Evolutionary conservation across 2,329 filamentous ascomycete genomes (phyloP).

Genomic region (Aspergillus cejpii): DNA sequence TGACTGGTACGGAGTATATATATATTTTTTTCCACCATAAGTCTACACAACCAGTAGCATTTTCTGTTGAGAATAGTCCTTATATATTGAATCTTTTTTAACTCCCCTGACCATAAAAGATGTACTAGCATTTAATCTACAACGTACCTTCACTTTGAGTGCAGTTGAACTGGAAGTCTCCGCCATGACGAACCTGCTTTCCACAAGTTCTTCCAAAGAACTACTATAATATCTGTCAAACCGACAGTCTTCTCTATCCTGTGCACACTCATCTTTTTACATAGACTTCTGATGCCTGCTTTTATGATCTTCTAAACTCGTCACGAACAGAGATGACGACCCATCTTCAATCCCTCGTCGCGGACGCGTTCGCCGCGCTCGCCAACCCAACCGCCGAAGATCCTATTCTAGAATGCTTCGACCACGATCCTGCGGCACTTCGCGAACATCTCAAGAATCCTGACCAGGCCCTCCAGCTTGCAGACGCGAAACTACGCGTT

Average conservation of each 20-base stretch:
- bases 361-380: slow-evolving; percentile 25
- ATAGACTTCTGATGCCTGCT: background rate
- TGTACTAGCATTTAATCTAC: too few relatives aligned
- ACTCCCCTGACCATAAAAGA: too few relatives aligned
- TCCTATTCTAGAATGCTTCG: slow-evolving; percentile 33
- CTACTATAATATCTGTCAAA: background rate
- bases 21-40: too few relatives aligned
- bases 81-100: too few relatives aligned
- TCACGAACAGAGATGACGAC: slow-evolving; percentile 8
- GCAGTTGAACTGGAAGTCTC: too few relatives aligned
- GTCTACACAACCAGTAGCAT: too few relatives aligned
- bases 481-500: slow-evolving; percentile 49
- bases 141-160: too few relatives aligned
- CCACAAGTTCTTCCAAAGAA: background rate
- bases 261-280: too few relatives aligned
- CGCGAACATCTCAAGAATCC: slow-evolving; percentile 24
- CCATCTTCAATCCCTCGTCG: slow-evolving; percentile 20
- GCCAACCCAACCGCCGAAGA: slow-evolving; percentile 27
- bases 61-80: too few relatives aligned
- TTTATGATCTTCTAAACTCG: background rate
- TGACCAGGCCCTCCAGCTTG: slow-evolving; percentile 43
- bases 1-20: too few relatives aligned
- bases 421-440: slow-evolving; percentile 19
- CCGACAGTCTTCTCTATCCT: too few relatives aligned
- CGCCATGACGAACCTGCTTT: too few relatives aligned